Evolutionary conservation across 2,329 filamentous ascomycete species (phyloP).

Genomic region (Dothiorella sarmentorum): DNA sequence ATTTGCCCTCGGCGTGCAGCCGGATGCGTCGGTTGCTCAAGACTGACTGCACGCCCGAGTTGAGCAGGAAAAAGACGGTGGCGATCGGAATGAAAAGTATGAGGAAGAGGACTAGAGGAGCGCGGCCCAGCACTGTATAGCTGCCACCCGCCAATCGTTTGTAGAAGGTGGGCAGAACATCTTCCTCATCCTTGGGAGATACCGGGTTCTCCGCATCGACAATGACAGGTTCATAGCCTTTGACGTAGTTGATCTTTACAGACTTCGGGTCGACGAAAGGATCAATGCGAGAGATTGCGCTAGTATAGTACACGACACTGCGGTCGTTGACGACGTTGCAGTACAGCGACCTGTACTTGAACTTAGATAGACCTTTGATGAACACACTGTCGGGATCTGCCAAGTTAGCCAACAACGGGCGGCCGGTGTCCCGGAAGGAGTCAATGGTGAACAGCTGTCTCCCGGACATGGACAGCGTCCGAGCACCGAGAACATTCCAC

Average conservation of each 20-base stretch:
- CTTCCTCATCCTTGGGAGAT: constrained; percentile 40
- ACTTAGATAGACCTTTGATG: constrained; percentile 70
- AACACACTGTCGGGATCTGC: constrained; percentile 85
- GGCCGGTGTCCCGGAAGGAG: constrained; percentile 76
- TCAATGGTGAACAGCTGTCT: constrained; percentile 86
- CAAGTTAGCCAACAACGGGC: constrained; percentile 74
- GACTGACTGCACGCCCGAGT: constrained; percentile 72
- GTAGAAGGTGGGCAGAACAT: constrained; percentile 34
- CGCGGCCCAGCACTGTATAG: constrained; percentile 44
- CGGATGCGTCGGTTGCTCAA: constrained; percentile 71
- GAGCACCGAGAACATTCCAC: constrained; percentile 77
- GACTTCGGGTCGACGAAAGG: constrained; percentile 68
- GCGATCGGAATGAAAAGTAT: constrained; percentile 71
- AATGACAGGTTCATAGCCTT: constrained; percentile 71
- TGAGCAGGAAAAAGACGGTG: constrained; percentile 67
- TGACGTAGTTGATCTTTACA: constrained; percentile 68
- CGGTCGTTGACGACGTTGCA: constrained; percentile 84
- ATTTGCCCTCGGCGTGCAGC: constrained; percentile 68
- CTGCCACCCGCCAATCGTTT: constrained; percentile 35
- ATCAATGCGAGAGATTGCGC: constrained; percentile 71
- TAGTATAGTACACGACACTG: constrained; percentile 79
- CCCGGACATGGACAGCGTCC: constrained; percentile 77
- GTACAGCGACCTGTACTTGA: constrained; percentile 75
- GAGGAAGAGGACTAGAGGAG: constrained; percentile 65
- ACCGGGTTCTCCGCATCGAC: constrained; percentile 66